Base-by-base conservation (phyloP, 1,284 basidiomycete genomes). In the Phylloboletellus chloephorus region DNA sequence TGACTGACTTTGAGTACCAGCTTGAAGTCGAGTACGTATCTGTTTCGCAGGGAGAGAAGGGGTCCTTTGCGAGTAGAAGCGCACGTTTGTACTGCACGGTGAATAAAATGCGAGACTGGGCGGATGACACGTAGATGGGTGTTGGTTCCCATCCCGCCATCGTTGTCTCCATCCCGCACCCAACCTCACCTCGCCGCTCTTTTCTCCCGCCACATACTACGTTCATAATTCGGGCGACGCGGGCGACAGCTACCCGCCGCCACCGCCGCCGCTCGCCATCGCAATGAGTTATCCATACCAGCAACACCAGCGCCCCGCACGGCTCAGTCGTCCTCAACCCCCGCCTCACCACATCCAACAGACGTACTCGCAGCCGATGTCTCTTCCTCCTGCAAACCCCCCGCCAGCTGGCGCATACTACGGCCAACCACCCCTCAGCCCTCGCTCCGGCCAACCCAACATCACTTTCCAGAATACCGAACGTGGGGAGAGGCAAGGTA, bases 381-480 rank as follows among this genome's bases (percentile, higher is more conserved):
- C 47, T 24, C 52, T 47, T 10, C 61, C 53, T 9, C 55, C 46
- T 13, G 37, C 51, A 8, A 43, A 37, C 10, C 49, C 48, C 15
- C 46, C 48, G 7, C 33, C 48, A 30, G 47, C 48, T 43, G 53
- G 67, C 59, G 57, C 60, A 63, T 53, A 45, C 20, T 45, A 60
- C 17, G 41, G 22, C 2, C 56, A 58, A 55, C 48, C 30, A 13
- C 42, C 47, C 20, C 16, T 38, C 30, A 43, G 33, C 29, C 44
- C 55, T 12, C 59, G 56, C 13, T 31, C 53, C 47, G 57, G 28
- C 50, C 63, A 37, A 61, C 68, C 45, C 23, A 74, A 71, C 52
- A 78, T 88, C 25, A 80, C 79, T 24, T 88, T 88, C 56, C 78
- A 81, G 61, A 69, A 69, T 45, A 69, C 51, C 9, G 83, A 88